These are phyloP conservation scores for Entomortierella parvispora DNA, from an alignment of 192 early-diverging fungal species.

Conservation along the genomic window DNA sequence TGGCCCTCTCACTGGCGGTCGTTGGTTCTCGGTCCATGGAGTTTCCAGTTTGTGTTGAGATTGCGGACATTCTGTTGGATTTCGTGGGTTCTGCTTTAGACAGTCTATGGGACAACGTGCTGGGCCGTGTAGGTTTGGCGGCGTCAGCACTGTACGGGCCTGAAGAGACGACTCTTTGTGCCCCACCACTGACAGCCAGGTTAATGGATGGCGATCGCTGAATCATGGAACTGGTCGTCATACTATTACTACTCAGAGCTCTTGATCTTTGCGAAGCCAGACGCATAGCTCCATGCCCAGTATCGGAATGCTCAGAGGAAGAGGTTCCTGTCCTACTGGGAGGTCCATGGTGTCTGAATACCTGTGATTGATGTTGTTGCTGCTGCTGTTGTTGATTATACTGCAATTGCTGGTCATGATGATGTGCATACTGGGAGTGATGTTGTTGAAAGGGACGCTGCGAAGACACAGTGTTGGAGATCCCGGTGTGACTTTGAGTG, in stretches of 20 bases:
- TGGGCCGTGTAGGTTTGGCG: slow-evolving; percentile 17
- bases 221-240: slow-evolving; percentile 14
- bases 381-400: not conserved
- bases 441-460: not conserved
- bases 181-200: slow-evolving; percentile 32
- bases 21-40: slow-evolving; percentile 15
- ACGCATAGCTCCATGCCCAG: slow-evolving; percentile 11
- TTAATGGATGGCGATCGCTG: slow-evolving; percentile 39
- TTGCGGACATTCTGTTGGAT: slow-evolving; percentile 15
- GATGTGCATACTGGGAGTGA: slow-evolving; percentile 3
- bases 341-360: slow-evolving; percentile 30
- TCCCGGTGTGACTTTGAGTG: not conserved
- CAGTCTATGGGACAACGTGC: slow-evolving; percentile 3
- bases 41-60: slow-evolving; percentile 8
- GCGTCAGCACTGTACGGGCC: slow-evolving; percentile 7
- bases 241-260: slow-evolving; percentile 16
- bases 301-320: slow-evolving; percentile 8
- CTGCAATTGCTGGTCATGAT: slow-evolving; percentile 5
- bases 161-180: slow-evolving; percentile 34
- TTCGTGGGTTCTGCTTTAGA: slow-evolving; percentile 37
- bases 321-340: slow-evolving; percentile 22
- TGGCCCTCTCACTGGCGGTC: slow-evolving; percentile 47
- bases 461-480: too few relatives aligned
- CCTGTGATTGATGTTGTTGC: not conserved
- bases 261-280: slow-evolving; percentile 26